These are phyloP conservation scores for Nannochloris sp. DNA, from an alignment of 139 green algal genomes.

Conservation along the genomic window DNA sequence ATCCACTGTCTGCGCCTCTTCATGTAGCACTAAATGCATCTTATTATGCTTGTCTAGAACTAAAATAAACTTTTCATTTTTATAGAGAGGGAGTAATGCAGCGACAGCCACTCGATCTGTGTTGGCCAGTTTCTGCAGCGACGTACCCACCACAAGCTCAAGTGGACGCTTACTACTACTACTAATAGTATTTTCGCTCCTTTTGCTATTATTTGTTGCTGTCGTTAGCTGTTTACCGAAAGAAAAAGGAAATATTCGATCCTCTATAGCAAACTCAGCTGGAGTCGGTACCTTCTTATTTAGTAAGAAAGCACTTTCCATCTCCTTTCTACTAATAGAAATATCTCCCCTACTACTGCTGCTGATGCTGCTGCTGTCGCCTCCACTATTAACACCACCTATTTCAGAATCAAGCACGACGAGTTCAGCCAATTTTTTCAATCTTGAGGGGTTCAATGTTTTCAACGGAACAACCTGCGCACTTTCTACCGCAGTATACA, in stretches of 20 bases:
- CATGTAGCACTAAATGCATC: slow-evolving; percentile 47
- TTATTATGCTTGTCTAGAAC: slow-evolving; percentile 7
- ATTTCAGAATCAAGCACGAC: slow-evolving; percentile 12
- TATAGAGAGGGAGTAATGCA: not conserved
- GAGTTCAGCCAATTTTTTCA: slow-evolving; percentile 40
- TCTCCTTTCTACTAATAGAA: too few relatives aligned
- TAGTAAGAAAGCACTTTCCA: too few relatives aligned
- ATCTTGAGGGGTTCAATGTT: slow-evolving; percentile 55
- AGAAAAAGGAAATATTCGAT: slow-evolving; percentile 27
- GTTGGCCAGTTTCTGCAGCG: slow-evolving; percentile 37
- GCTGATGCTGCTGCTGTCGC: too few relatives aligned
- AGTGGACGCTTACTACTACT: not conserved
- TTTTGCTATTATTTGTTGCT: too few relatives aligned
- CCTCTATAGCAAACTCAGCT: slow-evolving; percentile 29
- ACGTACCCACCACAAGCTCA: not conserved
- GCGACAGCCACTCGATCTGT: not conserved
- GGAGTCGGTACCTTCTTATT: slow-evolving; percentile 41
- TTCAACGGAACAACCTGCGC: slow-evolving; percentile 42
- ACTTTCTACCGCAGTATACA: slow-evolving; percentile 5
- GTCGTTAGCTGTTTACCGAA: too few relatives aligned
- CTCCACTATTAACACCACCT: too few relatives aligned
- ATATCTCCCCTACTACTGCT: too few relatives aligned
- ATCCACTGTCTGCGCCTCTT: slow-evolving; percentile 29
- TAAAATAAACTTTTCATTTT: slow-evolving; percentile 25
- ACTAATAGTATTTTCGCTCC: too few relatives aligned